Base-by-base conservation (phyloP, 371 early-diverging fungal genomes). In the Chytridiales sp. region DNA sequence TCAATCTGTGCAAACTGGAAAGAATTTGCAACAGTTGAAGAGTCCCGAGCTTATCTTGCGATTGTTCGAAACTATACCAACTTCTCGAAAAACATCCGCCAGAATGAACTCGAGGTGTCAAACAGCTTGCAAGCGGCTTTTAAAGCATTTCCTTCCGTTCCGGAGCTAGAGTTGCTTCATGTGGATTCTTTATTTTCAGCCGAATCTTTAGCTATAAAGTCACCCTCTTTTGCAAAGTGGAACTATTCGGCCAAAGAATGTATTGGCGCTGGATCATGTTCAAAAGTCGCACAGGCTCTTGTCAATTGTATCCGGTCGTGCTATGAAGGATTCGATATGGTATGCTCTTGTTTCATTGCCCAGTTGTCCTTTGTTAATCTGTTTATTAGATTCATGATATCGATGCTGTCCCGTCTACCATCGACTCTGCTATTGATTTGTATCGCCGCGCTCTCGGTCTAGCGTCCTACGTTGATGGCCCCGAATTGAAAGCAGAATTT, bases 241-340 rank as follows among this genome's bases (percentile, higher is more conserved):
- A 11, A 3, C 31, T 19, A n/a, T 21, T 1, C 22, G 22, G 21
- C 13, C 11, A 22, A 46, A 46, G 47, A 46, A 26, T 55, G 34
- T 0, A 21, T 21, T n/a, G n/a, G 24, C 24, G 6, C 13, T 8
- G 31, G 22, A 47, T 17, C 15, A 31, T 51, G n/a, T 51, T 51
- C 51, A 36, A 51, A 52, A n/a, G 44, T 41, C 2, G 6, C 36
- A 4, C 24, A 17, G 19, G 46, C 39, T 17, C 40, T 67, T 30
- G 59, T 61, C 15, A 61, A 62, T 53, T 62, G 62, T 27, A 53
- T 53, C n/a, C 49, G 67, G 11, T 32, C 42, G 22, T 36, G 42
- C n/a, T 67, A 50, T 47, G 54, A 27, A 11, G 62, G 49, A 4
- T 29, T 57, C 3, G 54, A 49, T 19, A 32, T 17, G 24, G 67